Percentiles rank a stretch among this genome's conserved stretches.
Evolutionary conservation across 2,329 filamentous ascomycete species (phyloP).

Genomic region (Trichoderma sp.): DNA sequence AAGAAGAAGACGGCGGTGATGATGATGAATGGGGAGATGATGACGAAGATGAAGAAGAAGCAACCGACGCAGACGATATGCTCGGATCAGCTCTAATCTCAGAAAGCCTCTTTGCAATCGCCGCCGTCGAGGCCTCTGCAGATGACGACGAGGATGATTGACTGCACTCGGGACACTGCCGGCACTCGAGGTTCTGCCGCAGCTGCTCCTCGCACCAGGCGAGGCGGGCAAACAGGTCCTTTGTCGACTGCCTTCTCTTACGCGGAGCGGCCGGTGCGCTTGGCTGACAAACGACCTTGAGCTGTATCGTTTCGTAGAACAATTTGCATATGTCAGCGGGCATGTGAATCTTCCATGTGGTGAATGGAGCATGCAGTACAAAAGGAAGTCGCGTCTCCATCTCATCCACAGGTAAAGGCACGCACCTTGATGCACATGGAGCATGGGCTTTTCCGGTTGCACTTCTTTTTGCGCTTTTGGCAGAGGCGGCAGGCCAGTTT

Average conservation of each 20-base stretch:
- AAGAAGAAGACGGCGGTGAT: neutral
- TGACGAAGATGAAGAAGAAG: too few species aligned
- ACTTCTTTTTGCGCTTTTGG: slow-evolving; percentile 21
- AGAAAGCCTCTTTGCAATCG: neutral
- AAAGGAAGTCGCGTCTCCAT: neutral
- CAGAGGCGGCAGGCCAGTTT: slow-evolving; percentile 23
- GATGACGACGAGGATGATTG: neutral
- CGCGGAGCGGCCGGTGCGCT: slow-evolving; percentile 18
- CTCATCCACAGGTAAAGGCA: neutral
- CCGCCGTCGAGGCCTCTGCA: neutral
- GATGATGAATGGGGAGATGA: neutral
- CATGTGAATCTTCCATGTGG: neutral
- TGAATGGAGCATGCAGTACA: neutral
- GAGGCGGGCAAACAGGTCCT: slow-evolving; percentile 11
- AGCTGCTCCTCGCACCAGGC: slow-evolving; percentile 26
- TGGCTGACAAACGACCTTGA: slow-evolving; percentile 20
- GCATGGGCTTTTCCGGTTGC: slow-evolving; percentile 21
- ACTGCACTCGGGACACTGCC: slow-evolving; percentile 13
- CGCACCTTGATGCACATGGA: slow-evolving; percentile 25
- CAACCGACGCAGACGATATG: neutral
- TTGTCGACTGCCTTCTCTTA: slow-evolving; percentile 15
- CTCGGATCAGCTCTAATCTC: slow-evolving; percentile 8
- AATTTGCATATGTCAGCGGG: neutral
- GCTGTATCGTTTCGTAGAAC: neutral
- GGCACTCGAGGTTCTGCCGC: slow-evolving; percentile 3